Base-by-base conservation (phyloP, 768 basidiomycete species). In the Suillus luteus region DNA sequence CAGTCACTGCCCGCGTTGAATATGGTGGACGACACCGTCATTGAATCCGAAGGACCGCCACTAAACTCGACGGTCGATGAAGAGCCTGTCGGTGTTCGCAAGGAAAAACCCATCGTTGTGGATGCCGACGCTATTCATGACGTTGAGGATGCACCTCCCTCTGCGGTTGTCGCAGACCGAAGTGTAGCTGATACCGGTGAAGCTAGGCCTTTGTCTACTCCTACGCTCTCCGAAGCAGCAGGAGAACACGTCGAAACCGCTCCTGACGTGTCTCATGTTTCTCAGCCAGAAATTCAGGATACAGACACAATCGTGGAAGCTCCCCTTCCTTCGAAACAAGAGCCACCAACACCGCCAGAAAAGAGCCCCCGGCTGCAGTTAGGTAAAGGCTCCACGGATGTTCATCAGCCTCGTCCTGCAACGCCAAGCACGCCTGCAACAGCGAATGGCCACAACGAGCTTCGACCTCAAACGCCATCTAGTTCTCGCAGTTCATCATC, bases 391-490 rank as follows among this genome's bases (percentile, higher is more conserved):
- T 51, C 58, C 27, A 27, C 31, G 9, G 62, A 67, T 1, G 15
- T 35, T 40, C 3, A 22, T 43, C 37, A 62, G 14, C 49, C 55
- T 17, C 64, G n/a, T 27, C 51, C 65, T 59, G 46, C 44, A 48
- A 22, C 59, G 35, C 60, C 65, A 52, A 15, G 62, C 31, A 67
- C 58, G 27, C 63, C 60, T 8, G 31, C 19, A 33, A 64, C 55
- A 48, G 65, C 67, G 43, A 67, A 72, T 63, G 68, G 62, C 8
- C 62, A 64, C 51, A 52, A 55, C 48, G 68, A 68, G 22, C 27
- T 63, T 19, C 60, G 35, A 41, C 59, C 72, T 24, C 66, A 70
- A 31, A 70, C 72, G 24, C 70, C 76, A 10, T 63, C 67, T 31
- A 65, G 63, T 40, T 48, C 58, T 11, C 40, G 41, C 19, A 54